Percentiles rank a stretch among this genome's conserved stretches.
Evolutionary conservation across 495 filamentous ascomycete genomes (phyloP).

Genomic region (Aspergillus bridgeri): DNA sequence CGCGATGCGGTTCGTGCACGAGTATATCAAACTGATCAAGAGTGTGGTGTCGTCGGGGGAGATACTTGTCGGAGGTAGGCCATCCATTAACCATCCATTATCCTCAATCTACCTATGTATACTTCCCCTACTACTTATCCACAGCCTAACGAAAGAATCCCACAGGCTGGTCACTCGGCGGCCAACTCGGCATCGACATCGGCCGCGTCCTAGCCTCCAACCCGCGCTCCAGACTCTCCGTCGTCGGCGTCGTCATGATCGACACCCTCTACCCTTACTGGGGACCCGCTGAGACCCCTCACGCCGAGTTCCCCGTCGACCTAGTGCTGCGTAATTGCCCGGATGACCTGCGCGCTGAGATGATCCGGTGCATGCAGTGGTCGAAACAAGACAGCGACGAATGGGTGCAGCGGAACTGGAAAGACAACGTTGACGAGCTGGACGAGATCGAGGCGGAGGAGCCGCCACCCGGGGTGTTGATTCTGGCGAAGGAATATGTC

Average conservation of each 20-base stretch:
- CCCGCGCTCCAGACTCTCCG: neutral
- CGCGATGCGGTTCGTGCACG: neutral
- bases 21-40: neutral
- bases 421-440: neutral
- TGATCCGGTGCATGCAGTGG: neutral
- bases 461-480: neutral
- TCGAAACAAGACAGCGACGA: neutral
- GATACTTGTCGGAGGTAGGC: neutral
- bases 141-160: neutral
- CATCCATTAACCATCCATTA: too few species aligned
- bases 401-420: neutral
- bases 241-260: neutral
- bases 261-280: neutral
- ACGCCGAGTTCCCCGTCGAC: neutral
- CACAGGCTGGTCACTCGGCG: neutral
- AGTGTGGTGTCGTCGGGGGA: neutral
- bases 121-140: too few species aligned
- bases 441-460: neutral
- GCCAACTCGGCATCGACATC: neutral
- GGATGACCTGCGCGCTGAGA: neutral
- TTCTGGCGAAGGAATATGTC: neutral
- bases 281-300: neutral
- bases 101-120: too few species aligned
- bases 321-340: neutral
- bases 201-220: neutral